Conservation (phyloP, 2,329 filamentous ascomycete genomes). For the Pseudogymnoascus sp. region DNA sequence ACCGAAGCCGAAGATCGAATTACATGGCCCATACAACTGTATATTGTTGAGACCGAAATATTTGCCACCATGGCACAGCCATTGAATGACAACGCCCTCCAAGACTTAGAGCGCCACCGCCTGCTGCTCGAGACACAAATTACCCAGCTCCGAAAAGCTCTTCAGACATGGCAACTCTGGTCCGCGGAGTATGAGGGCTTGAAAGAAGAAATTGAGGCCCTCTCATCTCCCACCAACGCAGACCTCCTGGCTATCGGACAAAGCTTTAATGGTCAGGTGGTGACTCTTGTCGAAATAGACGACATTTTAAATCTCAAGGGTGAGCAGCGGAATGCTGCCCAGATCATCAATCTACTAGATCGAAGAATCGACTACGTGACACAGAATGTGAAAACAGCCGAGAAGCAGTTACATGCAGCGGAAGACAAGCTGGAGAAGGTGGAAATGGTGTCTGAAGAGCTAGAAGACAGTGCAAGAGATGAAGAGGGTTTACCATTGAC, state of each 20-base stretch:
- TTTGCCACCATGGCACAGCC: conserved; percentile 20
- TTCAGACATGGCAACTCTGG: conserved; percentile 84
- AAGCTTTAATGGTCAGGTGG: conserved; percentile 46
- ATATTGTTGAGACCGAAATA: not conserved
- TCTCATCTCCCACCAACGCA: conserved; percentile 37
- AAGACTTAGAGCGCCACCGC: conserved; percentile 65
- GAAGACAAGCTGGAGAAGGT: conserved; percentile 63
- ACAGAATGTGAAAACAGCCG: conserved; percentile 66
- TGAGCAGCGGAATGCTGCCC: conserved; percentile 43
- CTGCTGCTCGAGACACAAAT: conserved; percentile 68
- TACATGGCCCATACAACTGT: not conserved
- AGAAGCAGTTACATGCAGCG: conserved; percentile 56
- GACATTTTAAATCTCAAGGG: conserved; percentile 35
- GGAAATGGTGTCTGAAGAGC: conserved; percentile 49
- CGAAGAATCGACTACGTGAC: conserved; percentile 83
- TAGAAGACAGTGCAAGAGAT: conserved; percentile 52
- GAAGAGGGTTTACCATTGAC: conserved; percentile 70
- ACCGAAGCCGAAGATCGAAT: not conserved
- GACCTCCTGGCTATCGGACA: conserved; percentile 44
- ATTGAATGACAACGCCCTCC: conserved; percentile 22
- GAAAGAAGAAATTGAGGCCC: conserved; percentile 64
- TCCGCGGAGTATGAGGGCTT: conserved; percentile 87
- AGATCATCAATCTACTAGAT: conserved; percentile 59
- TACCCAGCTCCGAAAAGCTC: conserved; percentile 60
- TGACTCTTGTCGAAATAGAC: conserved; percentile 49